Percentiles rank a stretch among this genome's conserved stretches.
These are phyloP conservation scores for Sarcodon sp. DNA, from an alignment of 768 basidiomycete species.

Conservation along the genomic window DNA sequence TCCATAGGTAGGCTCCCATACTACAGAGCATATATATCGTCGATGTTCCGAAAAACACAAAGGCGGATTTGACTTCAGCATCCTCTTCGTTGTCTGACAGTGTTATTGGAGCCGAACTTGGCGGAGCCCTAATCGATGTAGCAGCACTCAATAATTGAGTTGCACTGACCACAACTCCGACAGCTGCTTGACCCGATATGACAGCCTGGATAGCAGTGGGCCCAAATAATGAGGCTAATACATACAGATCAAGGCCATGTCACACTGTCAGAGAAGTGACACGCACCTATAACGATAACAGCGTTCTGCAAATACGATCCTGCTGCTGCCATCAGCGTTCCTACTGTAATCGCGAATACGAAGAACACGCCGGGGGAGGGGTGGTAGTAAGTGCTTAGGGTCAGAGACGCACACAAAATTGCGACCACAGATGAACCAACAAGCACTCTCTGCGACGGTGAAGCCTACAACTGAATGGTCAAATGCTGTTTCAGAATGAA, in stretches of 20 bases:
- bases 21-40: slow-evolving; percentile 48
- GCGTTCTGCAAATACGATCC: slow-evolving; percentile 72
- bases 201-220: slow-evolving; percentile 57
- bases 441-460: slow-evolving; percentile 46
- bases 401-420: slow-evolving; percentile 43
- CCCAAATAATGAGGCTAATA: slow-evolving; percentile 62
- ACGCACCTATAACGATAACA: slow-evolving; percentile 41
- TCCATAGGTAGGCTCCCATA: slow-evolving; percentile 39
- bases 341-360: slow-evolving; percentile 49
- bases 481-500: not conserved
- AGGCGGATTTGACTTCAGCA: slow-evolving; percentile 58
- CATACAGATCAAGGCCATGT: not conserved
- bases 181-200: slow-evolving; percentile 78
- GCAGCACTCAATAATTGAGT: slow-evolving; percentile 61
- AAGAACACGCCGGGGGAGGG: slow-evolving; percentile 46
- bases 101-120: not conserved
- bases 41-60: slow-evolving; percentile 62
- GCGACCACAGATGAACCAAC: slow-evolving; percentile 36
- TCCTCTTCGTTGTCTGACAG: slow-evolving; percentile 17
- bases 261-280: not conserved
- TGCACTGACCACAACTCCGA: slow-evolving; percentile 69
- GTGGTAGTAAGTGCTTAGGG: slow-evolving; percentile 51
- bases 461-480: slow-evolving; percentile 27
- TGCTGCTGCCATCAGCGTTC: slow-evolving; percentile 40
- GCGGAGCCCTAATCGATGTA: slow-evolving; percentile 30